phyloP scores from a whole-genome alignment of 495 filamentous ascomycete genomes.

The Podospora fimiseda region DNA sequence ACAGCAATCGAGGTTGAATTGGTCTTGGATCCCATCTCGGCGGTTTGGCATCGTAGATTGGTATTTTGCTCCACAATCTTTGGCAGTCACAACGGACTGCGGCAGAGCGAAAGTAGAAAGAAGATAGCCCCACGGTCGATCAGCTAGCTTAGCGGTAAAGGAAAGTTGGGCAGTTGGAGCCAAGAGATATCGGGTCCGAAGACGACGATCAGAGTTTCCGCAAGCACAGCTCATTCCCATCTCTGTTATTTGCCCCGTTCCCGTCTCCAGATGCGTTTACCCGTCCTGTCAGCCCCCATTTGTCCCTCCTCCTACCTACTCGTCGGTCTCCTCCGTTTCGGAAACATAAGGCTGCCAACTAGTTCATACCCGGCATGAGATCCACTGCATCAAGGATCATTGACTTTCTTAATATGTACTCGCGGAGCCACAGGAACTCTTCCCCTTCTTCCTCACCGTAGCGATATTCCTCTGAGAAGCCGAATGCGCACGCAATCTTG shows the following conservation, averaged over 20 bases:
- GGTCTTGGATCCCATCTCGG: constrained; percentile 20
- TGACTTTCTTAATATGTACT: constrained; percentile 69
- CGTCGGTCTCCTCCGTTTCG: neutral
- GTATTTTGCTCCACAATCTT: constrained; percentile 21
- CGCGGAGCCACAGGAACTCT: constrained; percentile 78
- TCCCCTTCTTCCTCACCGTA: constrained; percentile 85
- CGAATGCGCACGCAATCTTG: constrained; percentile 79
- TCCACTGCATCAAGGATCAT: constrained; percentile 87
- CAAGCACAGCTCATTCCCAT: constrained; percentile 9
- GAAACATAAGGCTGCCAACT: constrained; percentile 5
- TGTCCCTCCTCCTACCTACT: neutral
- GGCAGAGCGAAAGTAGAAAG: constrained; percentile 15
- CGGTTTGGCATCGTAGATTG: constrained; percentile 26
- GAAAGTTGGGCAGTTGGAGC: too few relatives aligned
- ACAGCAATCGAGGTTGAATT: constrained; percentile 14
- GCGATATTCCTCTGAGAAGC: constrained; percentile 71
- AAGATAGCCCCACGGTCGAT: constrained; percentile 26
- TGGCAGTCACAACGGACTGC: constrained; percentile 23
- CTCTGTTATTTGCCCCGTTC: constrained; percentile 5
- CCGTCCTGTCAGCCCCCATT: neutral
- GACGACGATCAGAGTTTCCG: constrained; percentile 20
- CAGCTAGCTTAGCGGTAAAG: constrained; percentile 17
- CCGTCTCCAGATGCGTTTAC: constrained; percentile 23
- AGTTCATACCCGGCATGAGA: constrained; percentile 87
- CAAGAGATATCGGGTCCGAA: constrained; percentile 20